phyloP scores from a whole-genome alignment of 306 rosid species.

The Senna tora region DNA sequence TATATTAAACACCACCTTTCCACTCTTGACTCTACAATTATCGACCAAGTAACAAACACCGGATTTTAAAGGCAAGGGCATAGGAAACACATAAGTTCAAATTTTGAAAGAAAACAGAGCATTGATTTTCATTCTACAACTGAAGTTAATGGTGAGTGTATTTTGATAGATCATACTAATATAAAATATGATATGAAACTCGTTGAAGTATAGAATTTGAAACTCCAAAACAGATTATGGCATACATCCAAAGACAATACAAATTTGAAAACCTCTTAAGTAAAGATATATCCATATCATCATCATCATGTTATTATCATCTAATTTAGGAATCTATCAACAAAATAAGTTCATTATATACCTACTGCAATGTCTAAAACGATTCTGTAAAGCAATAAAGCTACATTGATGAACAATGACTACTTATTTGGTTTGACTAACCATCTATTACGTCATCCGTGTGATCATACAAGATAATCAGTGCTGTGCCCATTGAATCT shows the following conservation, averaged over 20 bases:
- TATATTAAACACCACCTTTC: background rate
- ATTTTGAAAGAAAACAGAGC: conserved; percentile 9
- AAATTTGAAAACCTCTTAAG: background rate
- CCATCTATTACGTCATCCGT: background rate
- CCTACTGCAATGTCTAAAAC: conserved; percentile 13
- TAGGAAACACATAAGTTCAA: background rate
- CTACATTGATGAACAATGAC: conserved; percentile 1
- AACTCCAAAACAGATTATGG: background rate
- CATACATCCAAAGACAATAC: conserved; percentile 17
- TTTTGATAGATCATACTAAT: background rate
- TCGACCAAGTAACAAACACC: background rate
- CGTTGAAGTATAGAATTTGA: background rate
- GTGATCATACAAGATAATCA: conserved; percentile 35
- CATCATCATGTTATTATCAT: background rate
- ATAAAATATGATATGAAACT: background rate
- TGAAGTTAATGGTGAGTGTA: background rate
- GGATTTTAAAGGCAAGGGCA: background rate
- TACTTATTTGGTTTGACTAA: background rate
- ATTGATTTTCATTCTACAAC: background rate
- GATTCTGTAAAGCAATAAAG: conserved; percentile 23
- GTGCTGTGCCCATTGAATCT: conserved; percentile 90
- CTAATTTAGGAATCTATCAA: conserved; percentile 7
- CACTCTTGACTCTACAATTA: background rate
- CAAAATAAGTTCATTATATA: background rate
- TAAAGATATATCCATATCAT: background rate